These are phyloP conservation scores for Tulasnella sp. DNA, from an alignment of 768 basidiomycete genomes.

Conservation along the genomic window DNA sequence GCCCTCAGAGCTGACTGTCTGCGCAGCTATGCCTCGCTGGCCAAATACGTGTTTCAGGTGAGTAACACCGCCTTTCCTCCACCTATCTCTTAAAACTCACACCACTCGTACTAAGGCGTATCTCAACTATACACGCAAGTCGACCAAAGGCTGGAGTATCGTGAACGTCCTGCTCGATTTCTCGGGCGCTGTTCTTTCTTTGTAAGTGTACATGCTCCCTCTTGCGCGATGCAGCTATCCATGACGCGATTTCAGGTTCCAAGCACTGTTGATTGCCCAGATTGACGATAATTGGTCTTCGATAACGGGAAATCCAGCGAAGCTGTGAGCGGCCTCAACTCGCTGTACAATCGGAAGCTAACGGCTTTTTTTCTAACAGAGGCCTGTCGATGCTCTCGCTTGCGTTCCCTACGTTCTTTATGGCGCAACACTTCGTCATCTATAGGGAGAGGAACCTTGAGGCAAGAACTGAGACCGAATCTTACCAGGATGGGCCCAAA, in stretches of 20 bases:
- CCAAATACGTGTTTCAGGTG: constrained; percentile 45
- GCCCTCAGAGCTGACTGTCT: background rate
- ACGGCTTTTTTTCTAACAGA: constrained; percentile 20
- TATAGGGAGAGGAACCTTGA: constrained; percentile 28
- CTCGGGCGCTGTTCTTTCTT: constrained; percentile 36
- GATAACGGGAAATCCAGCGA: constrained; percentile 35
- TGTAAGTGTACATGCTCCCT: constrained; percentile 29
- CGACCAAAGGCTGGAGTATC: constrained; percentile 38
- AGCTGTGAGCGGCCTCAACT: constrained; percentile 25
- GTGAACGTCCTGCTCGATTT: constrained; percentile 41
- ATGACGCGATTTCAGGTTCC: constrained; percentile 26
- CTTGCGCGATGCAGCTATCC: too few species aligned
- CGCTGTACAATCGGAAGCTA: background rate
- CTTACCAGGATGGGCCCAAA: background rate
- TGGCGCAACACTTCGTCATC: constrained; percentile 39
- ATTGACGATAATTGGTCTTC: constrained; percentile 35
- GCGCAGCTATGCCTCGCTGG: constrained; percentile 36
- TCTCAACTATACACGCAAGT: constrained; percentile 40
- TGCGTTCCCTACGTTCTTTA: constrained; percentile 37
- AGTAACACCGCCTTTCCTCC: background rate
- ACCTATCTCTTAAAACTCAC: background rate
- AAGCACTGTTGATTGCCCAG: constrained; percentile 38
- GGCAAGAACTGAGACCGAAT: background rate
- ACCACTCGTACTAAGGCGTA: constrained; percentile 29
- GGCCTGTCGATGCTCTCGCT: constrained; percentile 36